Base-by-base conservation (phyloP, 768 basidiomycete species). In the Amanita brunnescens region DNA sequence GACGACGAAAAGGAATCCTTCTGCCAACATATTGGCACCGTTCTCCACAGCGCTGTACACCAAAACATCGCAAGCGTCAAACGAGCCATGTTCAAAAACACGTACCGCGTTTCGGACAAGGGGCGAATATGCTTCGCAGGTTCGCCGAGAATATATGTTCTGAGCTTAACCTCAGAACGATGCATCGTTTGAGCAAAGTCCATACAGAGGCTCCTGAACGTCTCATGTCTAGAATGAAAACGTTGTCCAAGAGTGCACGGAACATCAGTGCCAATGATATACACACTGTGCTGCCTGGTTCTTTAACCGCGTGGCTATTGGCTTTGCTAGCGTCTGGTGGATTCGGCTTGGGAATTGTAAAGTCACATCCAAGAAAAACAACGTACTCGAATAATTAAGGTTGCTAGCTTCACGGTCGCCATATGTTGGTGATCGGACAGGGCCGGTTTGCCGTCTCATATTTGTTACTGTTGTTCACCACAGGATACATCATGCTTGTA, bases 1-100 rank as follows among this genome's bases (percentile, higher is more conserved):
- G 2, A 92, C 90, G 16, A 70, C 61, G 61, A 92, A 92, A 2
- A 92, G 75, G 57, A 92, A 92, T 0, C 87, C 87, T 65, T 92
- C 90, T 0, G 90, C 90, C 4, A 92, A 71, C 5, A 83, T 73
- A 57, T 91, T 92, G 13, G 90, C 87, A 18, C 90, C 90, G 58
- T 85, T 90, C 53, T 91, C 87, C 53, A 92, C 86, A 0, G 90
- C 90, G 53, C 87, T 89, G 55, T 16, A 32, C 32, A 16, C 24
- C 35, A 12, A 16, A 7, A 53, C 32, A 51, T 48, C 45, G 39
- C 39, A 29, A 18, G 39, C 13, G 45, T 14, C 9, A 12, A 18
- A 10, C 26, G 44, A 16, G 35, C 49, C 3, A 43, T 18, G 32
- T 37, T 3, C 9, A 3, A 16, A 39, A 46, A 6, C 29, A 66